A percentile compares a stretch with the other conserved stretches of the same genome.
These are phyloP conservation scores for Neodidymelliopsis sp. DNA, from an alignment of 2,329 filamentous ascomycete species.

Conservation along the genomic window DNA sequence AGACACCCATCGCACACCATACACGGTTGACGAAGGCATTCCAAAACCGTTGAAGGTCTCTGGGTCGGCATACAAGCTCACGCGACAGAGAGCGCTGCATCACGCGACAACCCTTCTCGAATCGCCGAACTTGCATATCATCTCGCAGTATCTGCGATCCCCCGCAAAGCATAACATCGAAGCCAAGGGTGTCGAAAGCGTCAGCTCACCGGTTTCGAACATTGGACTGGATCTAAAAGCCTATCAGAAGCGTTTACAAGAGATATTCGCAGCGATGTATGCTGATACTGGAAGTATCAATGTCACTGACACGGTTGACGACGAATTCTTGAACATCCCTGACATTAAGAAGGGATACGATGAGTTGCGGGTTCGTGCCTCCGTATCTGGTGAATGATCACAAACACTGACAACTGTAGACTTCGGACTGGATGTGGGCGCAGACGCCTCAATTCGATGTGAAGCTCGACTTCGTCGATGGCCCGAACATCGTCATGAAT, in stretches of 20 bases:
- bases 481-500: conserved; percentile 32
- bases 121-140: conserved; percentile 74
- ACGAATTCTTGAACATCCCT: conserved; percentile 58
- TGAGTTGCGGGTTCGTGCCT: conserved; percentile 64
- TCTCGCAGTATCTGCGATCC: conserved; percentile 77
- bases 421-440: conserved; percentile 77
- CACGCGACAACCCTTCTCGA: conserved; percentile 89
- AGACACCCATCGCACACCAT: conserved; percentile 56
- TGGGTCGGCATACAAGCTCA: conserved; percentile 95
- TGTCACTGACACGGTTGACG: conserved; percentile 59
- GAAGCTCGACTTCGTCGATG: conserved; percentile 57
- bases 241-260: conserved; percentile 57
- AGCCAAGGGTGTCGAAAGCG: conserved; percentile 88
- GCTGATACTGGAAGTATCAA: conserved; percentile 49
- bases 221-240: conserved; percentile 64
- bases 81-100: conserved; percentile 79
- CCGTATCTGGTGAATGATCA: neutral
- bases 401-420: conserved; percentile 55
- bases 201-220: conserved; percentile 84
- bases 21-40: conserved; percentile 44
- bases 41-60: conserved; percentile 74
- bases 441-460: conserved; percentile 88
- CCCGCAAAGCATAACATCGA: conserved; percentile 78
- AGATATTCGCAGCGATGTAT: conserved; percentile 73
- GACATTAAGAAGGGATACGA: conserved; percentile 68